These are phyloP conservation scores for Leccinum rimulosum DNA, from an alignment of 768 basidiomycete genomes.

Conservation along the genomic window DNA sequence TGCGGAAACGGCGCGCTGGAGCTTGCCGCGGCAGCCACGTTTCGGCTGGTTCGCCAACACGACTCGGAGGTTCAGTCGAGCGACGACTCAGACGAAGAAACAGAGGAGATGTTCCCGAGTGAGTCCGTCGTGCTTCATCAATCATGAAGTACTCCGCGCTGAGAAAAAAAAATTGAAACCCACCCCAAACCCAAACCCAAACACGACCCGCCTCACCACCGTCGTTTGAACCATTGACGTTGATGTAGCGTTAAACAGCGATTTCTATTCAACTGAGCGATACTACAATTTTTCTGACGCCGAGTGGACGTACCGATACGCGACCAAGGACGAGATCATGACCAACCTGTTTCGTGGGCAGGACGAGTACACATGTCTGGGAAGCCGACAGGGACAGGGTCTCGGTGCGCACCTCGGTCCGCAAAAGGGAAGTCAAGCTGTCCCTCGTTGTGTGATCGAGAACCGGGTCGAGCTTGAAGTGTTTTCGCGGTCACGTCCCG, in stretches of 20 bases:
- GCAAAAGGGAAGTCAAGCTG: slow-evolving; percentile 3
- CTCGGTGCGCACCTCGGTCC: not conserved
- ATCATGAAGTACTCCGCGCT: not conserved
- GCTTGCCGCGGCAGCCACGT: not conserved
- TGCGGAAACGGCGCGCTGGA: slow-evolving; percentile 4
- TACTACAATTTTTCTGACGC: not conserved
- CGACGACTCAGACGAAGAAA: slow-evolving; percentile 20
- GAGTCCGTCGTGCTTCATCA: slow-evolving; percentile 10
- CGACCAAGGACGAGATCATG: slow-evolving; percentile 30
- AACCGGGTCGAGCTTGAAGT: slow-evolving; percentile 1
- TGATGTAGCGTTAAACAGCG: not conserved
- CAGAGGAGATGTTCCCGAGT: slow-evolving; percentile 25
- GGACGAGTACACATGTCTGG: slow-evolving; percentile 9
- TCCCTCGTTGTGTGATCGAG: slow-evolving; percentile 9
- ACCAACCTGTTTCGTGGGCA: slow-evolving; percentile 25
- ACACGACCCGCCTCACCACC: not conserved
- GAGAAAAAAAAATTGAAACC: not conserved
- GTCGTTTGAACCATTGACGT: not conserved
- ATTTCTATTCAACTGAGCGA: slow-evolving; percentile 16
- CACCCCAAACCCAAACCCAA: not conserved
- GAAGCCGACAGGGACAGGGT: not conserved
- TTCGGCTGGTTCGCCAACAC: not conserved
- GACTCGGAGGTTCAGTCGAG: slow-evolving; percentile 8
- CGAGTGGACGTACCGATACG: slow-evolving; percentile 32
- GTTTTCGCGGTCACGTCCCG: not conserved